Evolutionary conservation across 2,329 filamentous ascomycete species (phyloP).

Genomic region (Aspergillus aculeatus): DNA sequence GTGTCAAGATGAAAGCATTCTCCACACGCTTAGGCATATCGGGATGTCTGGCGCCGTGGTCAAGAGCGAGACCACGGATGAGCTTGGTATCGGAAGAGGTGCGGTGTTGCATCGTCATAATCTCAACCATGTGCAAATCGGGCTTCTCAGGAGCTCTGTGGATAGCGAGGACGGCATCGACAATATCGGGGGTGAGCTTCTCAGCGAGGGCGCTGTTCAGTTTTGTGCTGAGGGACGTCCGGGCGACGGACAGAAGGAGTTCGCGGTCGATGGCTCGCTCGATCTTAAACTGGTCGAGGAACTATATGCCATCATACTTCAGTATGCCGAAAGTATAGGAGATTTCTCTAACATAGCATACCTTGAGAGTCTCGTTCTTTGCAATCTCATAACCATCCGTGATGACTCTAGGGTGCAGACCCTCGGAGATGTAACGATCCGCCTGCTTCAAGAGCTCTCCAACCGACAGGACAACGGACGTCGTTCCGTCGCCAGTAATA

Average conservation of each 20-base stretch:
- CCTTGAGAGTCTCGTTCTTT: slow-evolving; percentile 87
- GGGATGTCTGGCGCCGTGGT: slow-evolving; percentile 93
- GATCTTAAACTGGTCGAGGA: slow-evolving; percentile 92
- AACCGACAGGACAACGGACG: slow-evolving; percentile 90
- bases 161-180: slow-evolving; percentile 93
- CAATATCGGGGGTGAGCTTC: slow-evolving; percentile 89
- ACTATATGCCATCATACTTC: slow-evolving; percentile 52
- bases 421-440: slow-evolving; percentile 91
- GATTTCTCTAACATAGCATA: slow-evolving; percentile 32
- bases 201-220: slow-evolving; percentile 84
- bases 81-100: slow-evolving; percentile 94
- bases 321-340: slow-evolving; percentile 2
- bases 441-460: slow-evolving; percentile 98
- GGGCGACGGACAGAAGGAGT: slow-evolving; percentile 85
- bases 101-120: slow-evolving; percentile 99
- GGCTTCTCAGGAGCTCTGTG: slow-evolving; percentile 87
- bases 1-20: slow-evolving; percentile 89
- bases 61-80: slow-evolving; percentile 86
- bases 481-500: slow-evolving; percentile 96
- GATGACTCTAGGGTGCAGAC: slow-evolving; percentile 93
- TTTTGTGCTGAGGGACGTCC: slow-evolving; percentile 93
- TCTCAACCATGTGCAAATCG: slow-evolving; percentile 98
- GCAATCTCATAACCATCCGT: slow-evolving; percentile 97
- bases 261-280: slow-evolving; percentile 86
- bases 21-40: slow-evolving; percentile 97